Base-by-base conservation (phyloP, 805 yeast genomes). In the Saccharomycopsis sp. region DNA sequence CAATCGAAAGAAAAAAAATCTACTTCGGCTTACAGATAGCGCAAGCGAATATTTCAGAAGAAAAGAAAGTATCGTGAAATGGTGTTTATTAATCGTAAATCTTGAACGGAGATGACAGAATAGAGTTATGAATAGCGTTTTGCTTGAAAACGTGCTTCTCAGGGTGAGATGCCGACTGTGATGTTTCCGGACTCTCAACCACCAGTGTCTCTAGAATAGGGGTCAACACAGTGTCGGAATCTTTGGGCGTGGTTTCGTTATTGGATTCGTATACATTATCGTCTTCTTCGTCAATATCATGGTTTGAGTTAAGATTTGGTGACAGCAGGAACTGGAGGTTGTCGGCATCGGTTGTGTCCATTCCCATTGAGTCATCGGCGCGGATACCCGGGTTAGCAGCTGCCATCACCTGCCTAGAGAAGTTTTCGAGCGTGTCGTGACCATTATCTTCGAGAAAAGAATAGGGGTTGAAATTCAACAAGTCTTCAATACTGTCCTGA, bases 191-290 rank as follows among this genome's bases (percentile, higher is more conserved):
- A 21, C 41, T 46, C 8, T 44, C 56, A 8, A 16, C 47, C 24
- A 15, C 16, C n/a, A 46, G 37, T 12, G 47, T 3, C 44, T 58
- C 62, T n/a, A 60, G 23, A 14, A 60, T 60, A 34, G 62, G 62
- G 4, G 62, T 60, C 24, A 59, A 57, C 2, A 57, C 58, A 44
- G 8, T 44, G 5, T 57, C 60, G 12, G 56, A 50, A 41, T 60
- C 62, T 37, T 57, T 57, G 5, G 62, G 62, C 8, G 62, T 60
- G 14, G 29, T 34, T 16, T 52, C 56, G 24, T 58, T 56, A 9
- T 58, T 20, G 59, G 61, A 23, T 53, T 47, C 23, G 24, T 34
- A 23, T 21, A 8, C 41, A 9, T 20, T 18, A 14, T 47, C 23
- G 55, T 37, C 24, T 5, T 15, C 56, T 18, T 16, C 34, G 16